Conservation (phyloP, 108 stramenopile species). For the Hondaea fermentalgiana region DNA sequence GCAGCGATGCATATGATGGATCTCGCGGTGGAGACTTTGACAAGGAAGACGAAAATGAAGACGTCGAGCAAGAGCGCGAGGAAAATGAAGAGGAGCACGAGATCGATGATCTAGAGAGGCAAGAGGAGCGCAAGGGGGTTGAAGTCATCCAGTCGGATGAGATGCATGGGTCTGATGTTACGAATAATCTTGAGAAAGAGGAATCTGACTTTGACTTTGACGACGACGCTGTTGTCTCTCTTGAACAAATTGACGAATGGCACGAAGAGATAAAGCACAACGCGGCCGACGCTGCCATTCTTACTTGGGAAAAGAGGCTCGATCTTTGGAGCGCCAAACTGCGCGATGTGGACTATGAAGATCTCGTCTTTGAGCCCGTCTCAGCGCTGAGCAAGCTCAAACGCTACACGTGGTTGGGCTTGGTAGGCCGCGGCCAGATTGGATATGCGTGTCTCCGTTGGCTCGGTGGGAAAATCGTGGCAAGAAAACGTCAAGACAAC, state of each 20-base stretch:
- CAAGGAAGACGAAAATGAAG: background rate
- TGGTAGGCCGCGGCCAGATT: background rate
- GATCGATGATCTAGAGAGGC: background rate
- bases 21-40: background rate
- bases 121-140: conserved; percentile 2
- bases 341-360: background rate
- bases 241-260: background rate
- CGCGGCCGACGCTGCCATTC: background rate
- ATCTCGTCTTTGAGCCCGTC: background rate
- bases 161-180: background rate
- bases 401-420: background rate
- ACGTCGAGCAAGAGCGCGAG: background rate
- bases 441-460: background rate
- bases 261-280: background rate
- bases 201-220: background rate
- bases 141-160: background rate
- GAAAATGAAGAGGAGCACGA: background rate
- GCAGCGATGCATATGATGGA: background rate
- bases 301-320: background rate
- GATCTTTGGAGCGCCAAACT: background rate
- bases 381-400: conserved; percentile 17
- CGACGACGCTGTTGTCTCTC: background rate
- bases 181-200: background rate
- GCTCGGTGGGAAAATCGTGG: background rate
- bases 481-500: background rate